Conservation (phyloP, 192 early-diverging fungal species). For the Umbelopsis vinacea region DNA sequence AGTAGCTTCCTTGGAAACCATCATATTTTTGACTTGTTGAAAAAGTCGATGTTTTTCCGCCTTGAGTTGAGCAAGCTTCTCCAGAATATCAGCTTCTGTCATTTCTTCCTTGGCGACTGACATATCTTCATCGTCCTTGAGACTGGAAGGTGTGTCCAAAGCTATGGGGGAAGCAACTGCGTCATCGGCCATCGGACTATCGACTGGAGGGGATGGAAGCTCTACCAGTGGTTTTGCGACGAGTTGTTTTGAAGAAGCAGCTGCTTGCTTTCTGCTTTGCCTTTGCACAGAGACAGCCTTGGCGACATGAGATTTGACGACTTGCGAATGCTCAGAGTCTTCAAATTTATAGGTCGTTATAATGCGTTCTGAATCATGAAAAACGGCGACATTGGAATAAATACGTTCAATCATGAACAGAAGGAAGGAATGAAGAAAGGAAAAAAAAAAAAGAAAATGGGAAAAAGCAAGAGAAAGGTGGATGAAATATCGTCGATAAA, state of each 20-base stretch:
- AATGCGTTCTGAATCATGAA: conserved; percentile 19
- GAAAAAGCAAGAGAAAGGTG: conserved; percentile 5
- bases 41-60: conserved; percentile 30
- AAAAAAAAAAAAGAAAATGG: not conserved
- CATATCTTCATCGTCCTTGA: not conserved
- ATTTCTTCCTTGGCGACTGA: conserved; percentile 1
- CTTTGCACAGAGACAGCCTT: not conserved
- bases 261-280: not conserved
- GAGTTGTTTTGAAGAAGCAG: not conserved
- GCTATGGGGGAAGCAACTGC: not conserved
- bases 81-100: conserved; percentile 20
- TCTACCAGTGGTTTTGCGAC: not conserved
- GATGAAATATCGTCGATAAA: not conserved
- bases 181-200: conserved; percentile 8
- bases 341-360: conserved; percentile 22
- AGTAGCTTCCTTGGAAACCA: conserved; percentile 19
- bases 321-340: conserved; percentile 3
- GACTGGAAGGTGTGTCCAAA: not conserved
- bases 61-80: conserved; percentile 20
- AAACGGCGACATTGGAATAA: conserved; percentile 20
- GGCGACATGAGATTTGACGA: conserved; percentile 17
- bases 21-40: conserved; percentile 24
- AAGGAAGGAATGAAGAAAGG: conserved; percentile 18
- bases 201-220: conserved; percentile 25
- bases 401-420: conserved; percentile 25